phyloP scores from a whole-genome alignment of 1,284 basidiomycete species.

The Cutaneotrichosporon arboriforme region DNA sequence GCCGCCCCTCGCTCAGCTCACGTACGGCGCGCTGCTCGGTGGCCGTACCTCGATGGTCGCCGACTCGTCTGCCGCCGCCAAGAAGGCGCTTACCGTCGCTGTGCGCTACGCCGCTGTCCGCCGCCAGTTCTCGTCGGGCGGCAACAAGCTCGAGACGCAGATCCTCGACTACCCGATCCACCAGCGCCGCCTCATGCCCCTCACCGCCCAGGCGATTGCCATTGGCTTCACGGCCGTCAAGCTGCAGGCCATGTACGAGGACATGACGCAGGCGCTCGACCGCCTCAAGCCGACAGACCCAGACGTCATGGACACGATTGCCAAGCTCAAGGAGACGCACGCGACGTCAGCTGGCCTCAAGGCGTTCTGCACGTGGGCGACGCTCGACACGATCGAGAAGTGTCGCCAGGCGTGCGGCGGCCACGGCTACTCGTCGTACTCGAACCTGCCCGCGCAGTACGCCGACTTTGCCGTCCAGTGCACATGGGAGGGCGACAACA shows the following conservation, averaged over 20 bases:
- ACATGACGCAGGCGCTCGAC: conserved; percentile 53
- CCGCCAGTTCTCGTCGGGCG: conserved; percentile 53
- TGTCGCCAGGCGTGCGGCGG: conserved; percentile 56
- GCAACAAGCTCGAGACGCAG: conserved; percentile 52
- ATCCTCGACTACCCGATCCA: conserved; percentile 58
- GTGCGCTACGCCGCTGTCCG: conserved; percentile 55
- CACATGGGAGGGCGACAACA: conserved; percentile 57
- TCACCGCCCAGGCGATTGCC: conserved; percentile 55
- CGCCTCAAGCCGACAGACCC: conserved; percentile 52
- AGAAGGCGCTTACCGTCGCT: conserved; percentile 56
- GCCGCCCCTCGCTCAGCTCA: conserved; percentile 54
- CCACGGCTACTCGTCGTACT: conserved; percentile 57
- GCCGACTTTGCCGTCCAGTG: conserved; percentile 54
- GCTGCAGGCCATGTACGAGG: conserved; percentile 48
- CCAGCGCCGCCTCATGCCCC: conserved; percentile 56
- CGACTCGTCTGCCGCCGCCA: conserved; percentile 53
- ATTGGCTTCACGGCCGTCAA: conserved; percentile 54
- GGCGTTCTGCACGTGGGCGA: conserved; percentile 58
- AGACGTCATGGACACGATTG: conserved; percentile 42
- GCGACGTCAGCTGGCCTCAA: conserved; percentile 56
- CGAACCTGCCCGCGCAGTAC: conserved; percentile 55
- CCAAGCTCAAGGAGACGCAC: conserved; percentile 58
- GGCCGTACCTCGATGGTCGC: conserved; percentile 56
- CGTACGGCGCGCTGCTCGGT: conserved; percentile 56
- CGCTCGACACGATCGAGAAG: conserved; percentile 55